phyloP scores from a whole-genome alignment of 169 alveolate species.

The Theileria parva region DNA sequence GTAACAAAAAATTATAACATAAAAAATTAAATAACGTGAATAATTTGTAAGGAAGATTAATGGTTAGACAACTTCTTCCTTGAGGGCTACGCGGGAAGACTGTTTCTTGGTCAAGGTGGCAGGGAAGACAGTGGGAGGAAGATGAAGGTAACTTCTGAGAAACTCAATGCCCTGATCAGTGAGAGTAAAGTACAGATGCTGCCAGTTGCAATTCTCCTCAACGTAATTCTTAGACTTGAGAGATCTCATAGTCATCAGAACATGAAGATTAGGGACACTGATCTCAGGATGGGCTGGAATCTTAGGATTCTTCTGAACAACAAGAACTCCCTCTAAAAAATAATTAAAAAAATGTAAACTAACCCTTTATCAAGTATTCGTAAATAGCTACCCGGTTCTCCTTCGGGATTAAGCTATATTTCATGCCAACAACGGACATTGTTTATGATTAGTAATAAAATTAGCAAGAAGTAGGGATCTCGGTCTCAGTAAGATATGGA shows the following conservation, averaged over 20 bases:
- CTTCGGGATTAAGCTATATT: slow-evolving; percentile 78
- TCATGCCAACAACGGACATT: slow-evolving; percentile 69
- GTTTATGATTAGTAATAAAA: slow-evolving; percentile 12
- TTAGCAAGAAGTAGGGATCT: neutral
- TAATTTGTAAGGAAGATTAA: neutral
- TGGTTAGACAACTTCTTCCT: slow-evolving; percentile 53
- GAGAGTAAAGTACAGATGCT: slow-evolving; percentile 84
- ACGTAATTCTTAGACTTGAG: slow-evolving; percentile 85
- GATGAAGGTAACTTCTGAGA: slow-evolving; percentile 84
- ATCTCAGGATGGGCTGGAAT: slow-evolving; percentile 82
- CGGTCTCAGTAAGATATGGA: neutral
- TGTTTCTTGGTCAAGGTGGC: slow-evolving; percentile 90
- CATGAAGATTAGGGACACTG: slow-evolving; percentile 87
- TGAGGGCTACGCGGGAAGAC: slow-evolving; percentile 59
- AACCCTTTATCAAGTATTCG: slow-evolving; percentile 77
- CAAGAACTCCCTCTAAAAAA: slow-evolving; percentile 83
- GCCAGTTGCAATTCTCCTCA: slow-evolving; percentile 90
- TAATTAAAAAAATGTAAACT: slow-evolving; percentile 14
- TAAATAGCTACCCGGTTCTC: slow-evolving; percentile 72
- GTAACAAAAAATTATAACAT: neutral
- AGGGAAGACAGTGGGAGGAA: slow-evolving; percentile 92
- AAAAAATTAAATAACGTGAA: neutral
- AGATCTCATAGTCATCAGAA: slow-evolving; percentile 86
- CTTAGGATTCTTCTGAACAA: slow-evolving; percentile 84
- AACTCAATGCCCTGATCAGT: slow-evolving; percentile 88